Evolutionary conservation across 75 land plant species (phyloP).

Genomic region (Sequoia sempervirens): DNA sequence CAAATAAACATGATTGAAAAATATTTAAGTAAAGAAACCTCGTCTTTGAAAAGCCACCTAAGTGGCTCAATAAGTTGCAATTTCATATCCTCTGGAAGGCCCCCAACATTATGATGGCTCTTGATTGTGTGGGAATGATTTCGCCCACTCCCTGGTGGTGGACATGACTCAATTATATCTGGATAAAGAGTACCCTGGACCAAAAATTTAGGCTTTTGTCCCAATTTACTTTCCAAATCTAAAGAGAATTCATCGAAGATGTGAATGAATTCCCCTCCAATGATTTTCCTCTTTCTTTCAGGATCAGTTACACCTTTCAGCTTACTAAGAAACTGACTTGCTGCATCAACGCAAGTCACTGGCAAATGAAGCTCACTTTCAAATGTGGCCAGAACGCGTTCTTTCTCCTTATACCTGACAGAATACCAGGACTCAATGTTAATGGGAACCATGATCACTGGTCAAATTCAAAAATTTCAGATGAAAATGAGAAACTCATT

Average conservation of each 20-base stretch:
- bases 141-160: conserved; percentile 97
- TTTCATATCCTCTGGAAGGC: conserved; percentile 87
- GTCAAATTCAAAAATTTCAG: background rate
- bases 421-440: background rate
- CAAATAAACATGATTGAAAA: background rate
- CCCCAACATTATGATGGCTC: conserved; percentile 99
- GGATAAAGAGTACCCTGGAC: conserved; percentile 98
- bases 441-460: background rate
- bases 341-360: conserved; percentile 89
- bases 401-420: conserved; percentile 79
- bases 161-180: conserved; percentile 97
- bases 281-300: conserved; percentile 83
- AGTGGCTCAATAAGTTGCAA: conserved; percentile 93
- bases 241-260: conserved; percentile 83
- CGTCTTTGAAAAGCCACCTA: conserved; percentile 93
- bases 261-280: conserved; percentile 78
- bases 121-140: conserved; percentile 97
- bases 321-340: conserved; percentile 70
- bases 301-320: conserved; percentile 90
- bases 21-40: conserved; percentile 31
- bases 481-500: background rate
- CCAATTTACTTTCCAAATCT: conserved; percentile 61
- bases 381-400: conserved; percentile 85
- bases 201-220: conserved; percentile 66
- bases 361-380: conserved; percentile 84